Evolutionary conservation across 495 filamentous ascomycete genomes (phyloP).

Genomic region (Talaromyces proteolyticus): DNA sequence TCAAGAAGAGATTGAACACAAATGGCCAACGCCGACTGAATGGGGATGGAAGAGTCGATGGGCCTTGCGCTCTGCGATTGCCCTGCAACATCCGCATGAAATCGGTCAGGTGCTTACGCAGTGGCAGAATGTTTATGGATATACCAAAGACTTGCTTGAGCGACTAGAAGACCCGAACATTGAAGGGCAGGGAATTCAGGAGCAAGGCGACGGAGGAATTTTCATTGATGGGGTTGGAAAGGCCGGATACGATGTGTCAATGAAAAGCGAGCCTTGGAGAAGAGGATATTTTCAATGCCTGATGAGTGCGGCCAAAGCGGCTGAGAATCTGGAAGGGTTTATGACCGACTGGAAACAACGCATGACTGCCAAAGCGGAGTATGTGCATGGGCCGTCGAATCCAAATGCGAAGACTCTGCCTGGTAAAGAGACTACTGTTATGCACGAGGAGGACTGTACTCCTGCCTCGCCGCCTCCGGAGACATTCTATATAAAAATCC

Average conservation of each 20-base stretch:
- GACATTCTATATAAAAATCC: constrained; percentile 67
- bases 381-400: constrained; percentile 76
- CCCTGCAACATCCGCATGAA: constrained; percentile 46
- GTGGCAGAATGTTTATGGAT: constrained; percentile 55
- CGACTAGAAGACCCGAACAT: constrained; percentile 57
- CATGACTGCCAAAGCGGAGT: constrained; percentile 59
- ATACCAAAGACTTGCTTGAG: constrained; percentile 46
- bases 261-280: constrained; percentile 74
- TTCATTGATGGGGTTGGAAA: constrained; percentile 48
- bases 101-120: constrained; percentile 48
- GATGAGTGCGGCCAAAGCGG: constrained; percentile 67
- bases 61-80: constrained; percentile 51
- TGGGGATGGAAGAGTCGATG: constrained; percentile 62
- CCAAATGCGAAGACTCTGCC: constrained; percentile 69
- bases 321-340: constrained; percentile 76
- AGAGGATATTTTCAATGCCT: constrained; percentile 75
- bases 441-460: constrained; percentile 67
- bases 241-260: constrained; percentile 62
- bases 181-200: constrained; percentile 60
- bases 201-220: constrained; percentile 51
- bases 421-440: constrained; percentile 46
- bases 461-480: constrained; percentile 59
- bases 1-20: constrained; percentile 65
- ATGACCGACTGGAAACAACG: constrained; percentile 60
- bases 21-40: constrained; percentile 68